Conservation (phyloP, 805 yeast genomes). For the Candida maris region DNA sequence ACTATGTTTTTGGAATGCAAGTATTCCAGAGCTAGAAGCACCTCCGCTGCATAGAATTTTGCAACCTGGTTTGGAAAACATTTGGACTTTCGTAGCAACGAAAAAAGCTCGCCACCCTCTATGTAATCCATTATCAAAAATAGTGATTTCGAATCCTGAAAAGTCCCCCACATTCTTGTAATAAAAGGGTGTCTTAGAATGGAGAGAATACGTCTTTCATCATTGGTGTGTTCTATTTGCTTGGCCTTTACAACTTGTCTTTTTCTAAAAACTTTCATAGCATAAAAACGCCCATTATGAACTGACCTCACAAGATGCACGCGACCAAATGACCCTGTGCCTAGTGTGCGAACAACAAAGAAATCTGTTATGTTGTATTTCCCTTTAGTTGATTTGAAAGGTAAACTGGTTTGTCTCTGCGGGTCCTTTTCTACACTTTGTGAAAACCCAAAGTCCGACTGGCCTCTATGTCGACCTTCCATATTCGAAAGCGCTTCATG, state of each 20-base stretch:
- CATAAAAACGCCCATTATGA: conserved; percentile 57
- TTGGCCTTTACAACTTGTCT: conserved; percentile 57
- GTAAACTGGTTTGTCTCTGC: too few species aligned
- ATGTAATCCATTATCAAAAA: conserved; percentile 66
- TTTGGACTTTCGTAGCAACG: conserved; percentile 52
- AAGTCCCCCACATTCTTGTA: conserved; percentile 67
- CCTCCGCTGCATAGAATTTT: conserved; percentile 62
- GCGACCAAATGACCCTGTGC: conserved; percentile 60
- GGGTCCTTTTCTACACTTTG: too few species aligned
- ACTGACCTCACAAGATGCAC: conserved; percentile 56
- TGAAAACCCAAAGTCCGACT: background rate
- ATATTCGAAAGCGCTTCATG: conserved; percentile 25
- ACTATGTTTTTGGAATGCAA: conserved; percentile 57
- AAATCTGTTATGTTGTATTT: conserved; percentile 55
- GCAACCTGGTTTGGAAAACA: conserved; percentile 62
- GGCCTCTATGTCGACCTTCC: too few species aligned
- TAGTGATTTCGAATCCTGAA: conserved; percentile 52
- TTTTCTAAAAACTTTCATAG: conserved; percentile 56
- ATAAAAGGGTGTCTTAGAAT: conserved; percentile 58
- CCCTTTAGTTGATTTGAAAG: conserved; percentile 43
- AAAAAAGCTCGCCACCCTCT: conserved; percentile 61
- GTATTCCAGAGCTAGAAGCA: conserved; percentile 54
- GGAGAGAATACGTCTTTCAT: conserved; percentile 56
- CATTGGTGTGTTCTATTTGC: conserved; percentile 63
- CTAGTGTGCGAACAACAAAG: conserved; percentile 53